Conservation (phyloP, 2,329 filamentous ascomycete genomes). For the Fusarium sterilihyphosum region DNA sequence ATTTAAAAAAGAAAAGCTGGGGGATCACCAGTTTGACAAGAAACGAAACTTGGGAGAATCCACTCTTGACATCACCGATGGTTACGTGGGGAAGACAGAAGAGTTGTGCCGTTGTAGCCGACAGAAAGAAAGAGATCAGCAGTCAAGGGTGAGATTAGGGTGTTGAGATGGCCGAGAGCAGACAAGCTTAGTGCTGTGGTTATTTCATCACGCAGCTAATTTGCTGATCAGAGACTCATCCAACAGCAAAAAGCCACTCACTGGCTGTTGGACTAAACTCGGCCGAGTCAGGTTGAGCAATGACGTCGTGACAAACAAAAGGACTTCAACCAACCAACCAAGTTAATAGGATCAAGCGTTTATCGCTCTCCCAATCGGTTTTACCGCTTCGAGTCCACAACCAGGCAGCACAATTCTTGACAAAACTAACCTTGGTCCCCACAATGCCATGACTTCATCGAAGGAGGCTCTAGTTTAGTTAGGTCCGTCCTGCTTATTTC, state of each 20-base stretch:
- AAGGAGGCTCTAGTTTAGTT: not conserved
- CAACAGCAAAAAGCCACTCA: not conserved
- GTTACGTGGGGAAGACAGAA: not conserved
- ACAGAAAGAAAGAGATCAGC: not conserved
- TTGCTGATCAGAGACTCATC: not conserved
- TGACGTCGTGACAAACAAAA: not conserved
- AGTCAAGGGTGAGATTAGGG: not conserved
- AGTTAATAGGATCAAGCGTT: not conserved
- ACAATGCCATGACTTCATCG: slow-evolving; percentile 15
- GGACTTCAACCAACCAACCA: not conserved
- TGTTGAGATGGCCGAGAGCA: not conserved
- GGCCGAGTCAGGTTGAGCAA: not conserved
- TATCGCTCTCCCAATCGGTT: not conserved
- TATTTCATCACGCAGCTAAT: slow-evolving; percentile 1
- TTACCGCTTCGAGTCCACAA: not conserved
- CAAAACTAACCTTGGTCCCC: not conserved
- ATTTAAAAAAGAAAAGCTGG: slow-evolving; percentile 19
- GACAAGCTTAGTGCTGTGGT: slow-evolving; percentile 5
- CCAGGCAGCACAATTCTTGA: slow-evolving; percentile 28
- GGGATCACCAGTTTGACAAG: not conserved
- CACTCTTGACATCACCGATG: slow-evolving; percentile 37
- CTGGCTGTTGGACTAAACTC: not conserved
- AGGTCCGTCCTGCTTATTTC: slow-evolving; percentile 23
- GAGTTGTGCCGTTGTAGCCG: slow-evolving; percentile 31
- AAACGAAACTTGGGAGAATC: not conserved